Evolutionary conservation across 768 basidiomycete species (phyloP), one percentile per base, ranked within the genome.

Genomic region (Lentinula sp.): DNA sequence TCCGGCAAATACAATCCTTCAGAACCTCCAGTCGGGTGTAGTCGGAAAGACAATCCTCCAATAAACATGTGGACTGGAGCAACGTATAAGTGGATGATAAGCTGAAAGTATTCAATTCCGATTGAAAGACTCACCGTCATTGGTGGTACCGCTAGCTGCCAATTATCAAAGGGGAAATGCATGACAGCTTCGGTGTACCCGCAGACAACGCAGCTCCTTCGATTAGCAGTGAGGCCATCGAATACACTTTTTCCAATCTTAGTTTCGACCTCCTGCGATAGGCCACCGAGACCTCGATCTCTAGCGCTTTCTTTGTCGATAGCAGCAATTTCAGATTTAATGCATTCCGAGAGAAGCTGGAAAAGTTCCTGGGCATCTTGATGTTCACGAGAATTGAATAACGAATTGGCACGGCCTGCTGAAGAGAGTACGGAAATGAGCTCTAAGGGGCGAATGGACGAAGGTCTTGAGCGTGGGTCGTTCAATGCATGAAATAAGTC

Each of bases 301-400:
- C 85, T 78, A 48, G 79, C 76, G 2, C 83, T 82, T 70, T 95
- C 93, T 49, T 80, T 81, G 59, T 88, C 86, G 1, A 97, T 82
- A 1, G 87, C 82, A 2, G 75, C 69, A n/a, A 86, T 80, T 71
- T 98, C 96, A 63, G 87, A 88, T 74, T 93, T 93, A 65, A 98
- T 80, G 57, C 87, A 90, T 70, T 95, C 94, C 1, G 94, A 89
- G 8, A 98, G 77, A 35, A 98, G 86, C 66, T 96, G 89, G 75
- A 97, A 98, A n/a, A 98, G 81, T 70, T 98, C 96, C 69, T 98
- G 96, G 4, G 96, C 96, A 70, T 98, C 96, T 75, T 98, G 96
- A 70, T 98, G 96, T 70, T 97, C 94, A 11, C 93, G 87, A 1
- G 93, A 93, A 65, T 85, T 84, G 72, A 96, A 88, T 10, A 94